A percentile compares a stretch with the other conserved stretches of the same genome.
phyloP scores from a whole-genome alignment of 2,329 filamentous ascomycete species.

The Exserohilum rostratum region DNA sequence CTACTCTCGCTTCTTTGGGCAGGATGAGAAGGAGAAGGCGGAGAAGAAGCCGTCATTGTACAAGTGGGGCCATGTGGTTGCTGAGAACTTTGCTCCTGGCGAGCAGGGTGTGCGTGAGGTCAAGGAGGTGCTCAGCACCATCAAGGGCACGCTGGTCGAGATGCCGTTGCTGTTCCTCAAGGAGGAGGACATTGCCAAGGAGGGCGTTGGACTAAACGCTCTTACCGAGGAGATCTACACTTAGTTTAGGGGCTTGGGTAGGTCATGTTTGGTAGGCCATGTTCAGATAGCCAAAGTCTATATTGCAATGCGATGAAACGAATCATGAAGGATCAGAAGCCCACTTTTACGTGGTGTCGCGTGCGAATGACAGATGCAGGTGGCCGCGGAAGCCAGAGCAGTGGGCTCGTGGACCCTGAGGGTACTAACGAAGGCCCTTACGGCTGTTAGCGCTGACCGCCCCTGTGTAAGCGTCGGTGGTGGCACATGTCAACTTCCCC shows the following conservation, averaged over 20 bases:
- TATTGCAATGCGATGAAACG: not conserved
- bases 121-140: slow-evolving; percentile 73
- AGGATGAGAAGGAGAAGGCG: slow-evolving; percentile 50
- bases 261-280: not conserved
- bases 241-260: slow-evolving; percentile 20
- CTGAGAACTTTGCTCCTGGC: slow-evolving; percentile 54
- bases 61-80: slow-evolving; percentile 84
- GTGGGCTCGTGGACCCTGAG: not conserved
- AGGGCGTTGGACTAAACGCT: slow-evolving; percentile 67
- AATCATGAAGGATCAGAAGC: not conserved
- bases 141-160: slow-evolving; percentile 71
- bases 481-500: slow-evolving; percentile 1
- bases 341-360: not conserved
- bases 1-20: slow-evolving; percentile 69
- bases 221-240: slow-evolving; percentile 58
- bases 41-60: slow-evolving; percentile 64
- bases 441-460: slow-evolving; percentile 7
- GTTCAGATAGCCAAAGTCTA: not conserved
- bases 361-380: not conserved
- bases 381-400: not conserved
- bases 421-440: slow-evolving; percentile 1
- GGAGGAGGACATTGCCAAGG: slow-evolving; percentile 84
- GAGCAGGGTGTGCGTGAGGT: slow-evolving; percentile 53
- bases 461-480: slow-evolving; percentile 3
- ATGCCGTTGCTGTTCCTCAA: slow-evolving; percentile 90